Percentiles rank a stretch among this genome's conserved stretches.
Conservation (phyloP, 345 rosid species). For the Geranium rotundifolium region DNA sequence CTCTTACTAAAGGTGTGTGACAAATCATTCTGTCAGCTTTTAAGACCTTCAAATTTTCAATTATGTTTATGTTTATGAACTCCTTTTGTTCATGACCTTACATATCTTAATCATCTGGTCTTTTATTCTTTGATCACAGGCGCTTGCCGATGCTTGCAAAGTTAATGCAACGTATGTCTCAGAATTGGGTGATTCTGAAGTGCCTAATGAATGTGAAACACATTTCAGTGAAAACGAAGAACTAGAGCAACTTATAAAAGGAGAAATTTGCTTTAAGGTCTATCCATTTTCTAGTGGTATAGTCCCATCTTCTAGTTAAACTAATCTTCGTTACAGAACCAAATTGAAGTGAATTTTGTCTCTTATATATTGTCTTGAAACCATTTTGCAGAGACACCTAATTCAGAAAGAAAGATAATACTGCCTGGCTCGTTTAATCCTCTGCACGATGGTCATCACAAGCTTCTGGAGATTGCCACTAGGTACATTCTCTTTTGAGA, state of each 20-base stretch:
- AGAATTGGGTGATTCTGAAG: conserved; percentile 54
- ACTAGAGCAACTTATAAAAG: conserved; percentile 58
- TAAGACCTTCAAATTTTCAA: not conserved
- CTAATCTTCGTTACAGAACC: not conserved
- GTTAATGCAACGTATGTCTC: conserved; percentile 36
- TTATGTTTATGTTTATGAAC: not conserved
- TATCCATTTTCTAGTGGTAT: conserved; percentile 65
- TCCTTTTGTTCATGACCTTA: not conserved
- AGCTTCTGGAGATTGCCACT: conserved; percentile 84
- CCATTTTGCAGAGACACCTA: conserved; percentile 33
- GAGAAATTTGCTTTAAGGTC: conserved; percentile 60
- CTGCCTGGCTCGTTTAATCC: conserved; percentile 92
- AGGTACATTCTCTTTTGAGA: conserved; percentile 31
- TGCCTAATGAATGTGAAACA: conserved; percentile 34
- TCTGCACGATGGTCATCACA: conserved; percentile 78
- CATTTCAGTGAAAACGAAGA: conserved; percentile 62
- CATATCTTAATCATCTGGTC: not conserved
- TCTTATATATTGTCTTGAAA: conserved; percentile 10
- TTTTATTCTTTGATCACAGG: conserved; percentile 33
- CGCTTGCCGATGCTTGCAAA: conserved; percentile 71
- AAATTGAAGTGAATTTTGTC: not conserved
- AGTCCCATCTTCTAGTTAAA: conserved; percentile 17
- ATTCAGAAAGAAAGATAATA: conserved; percentile 62
- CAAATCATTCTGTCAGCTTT: not conserved
- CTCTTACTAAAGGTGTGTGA: conserved; percentile 54